These are phyloP conservation scores for Annulohypoxylon bovei DNA, from an alignment of 495 filamentous ascomycete genomes.

Conservation along the genomic window DNA sequence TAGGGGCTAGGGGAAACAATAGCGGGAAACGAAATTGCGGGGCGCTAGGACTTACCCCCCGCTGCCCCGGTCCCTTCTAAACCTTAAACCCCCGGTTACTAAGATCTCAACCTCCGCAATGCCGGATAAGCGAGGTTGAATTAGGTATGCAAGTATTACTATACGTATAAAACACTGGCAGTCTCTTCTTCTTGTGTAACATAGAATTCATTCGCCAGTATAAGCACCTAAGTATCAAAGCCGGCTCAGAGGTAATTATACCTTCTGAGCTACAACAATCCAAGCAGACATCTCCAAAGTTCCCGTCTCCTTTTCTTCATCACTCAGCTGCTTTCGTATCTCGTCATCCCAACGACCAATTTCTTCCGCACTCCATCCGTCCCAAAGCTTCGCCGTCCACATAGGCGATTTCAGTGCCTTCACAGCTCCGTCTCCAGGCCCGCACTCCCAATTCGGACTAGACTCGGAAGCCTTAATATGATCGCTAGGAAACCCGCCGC, in stretches of 20 bases:
- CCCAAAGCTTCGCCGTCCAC: constrained; percentile 42
- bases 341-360: constrained; percentile 37
- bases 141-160: neutral
- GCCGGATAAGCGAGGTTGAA: constrained; percentile 2
- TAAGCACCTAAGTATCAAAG: too few relatives aligned
- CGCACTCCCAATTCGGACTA: constrained; percentile 33
- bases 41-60: neutral
- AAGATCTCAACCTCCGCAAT: neutral
- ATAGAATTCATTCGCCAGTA: too few relatives aligned
- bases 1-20: neutral
- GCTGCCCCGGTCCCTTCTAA: neutral
- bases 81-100: neutral
- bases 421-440: constrained; percentile 19
- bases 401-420: constrained; percentile 33
- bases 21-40: neutral
- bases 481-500: constrained; percentile 22
- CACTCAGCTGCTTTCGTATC: constrained; percentile 47
- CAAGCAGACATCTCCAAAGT: constrained; percentile 62
- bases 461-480: constrained; percentile 18
- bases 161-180: too few relatives aligned
- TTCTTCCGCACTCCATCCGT: constrained; percentile 46
- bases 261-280: constrained; percentile 54
- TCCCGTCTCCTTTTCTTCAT: constrained; percentile 56
- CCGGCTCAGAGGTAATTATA: too few relatives aligned
- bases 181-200: too few relatives aligned